Percentiles rank a stretch among this genome's conserved stretches.
Evolutionary conservation across 1,284 basidiomycete genomes (phyloP).

Genomic region (Ceratobasidium theobromae): DNA sequence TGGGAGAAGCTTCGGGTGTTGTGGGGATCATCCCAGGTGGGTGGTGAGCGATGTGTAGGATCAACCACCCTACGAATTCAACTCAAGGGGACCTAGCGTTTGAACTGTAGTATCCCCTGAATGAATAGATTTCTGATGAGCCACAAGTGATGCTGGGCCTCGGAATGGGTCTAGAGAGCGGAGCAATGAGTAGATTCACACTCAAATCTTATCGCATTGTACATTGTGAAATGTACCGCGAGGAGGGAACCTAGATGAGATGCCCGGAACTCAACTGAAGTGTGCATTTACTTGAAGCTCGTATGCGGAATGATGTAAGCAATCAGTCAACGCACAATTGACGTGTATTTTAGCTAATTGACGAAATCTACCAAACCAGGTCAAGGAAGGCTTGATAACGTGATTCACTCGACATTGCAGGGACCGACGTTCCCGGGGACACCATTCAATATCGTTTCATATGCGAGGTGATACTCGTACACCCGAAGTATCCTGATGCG

Average conservation of each 20-base stretch:
- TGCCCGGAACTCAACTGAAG: background rate
- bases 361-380: too few relatives aligned
- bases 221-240: background rate
- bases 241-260: background rate
- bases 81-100: background rate
- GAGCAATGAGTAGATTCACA: background rate
- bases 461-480: background rate
- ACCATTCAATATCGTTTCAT: background rate
- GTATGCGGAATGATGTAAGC: background rate
- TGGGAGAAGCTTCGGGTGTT: slow-evolving; percentile 9
- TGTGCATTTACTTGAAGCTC: background rate
- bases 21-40: too few relatives aligned
- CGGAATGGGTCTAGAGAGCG: background rate
- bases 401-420: too few relatives aligned
- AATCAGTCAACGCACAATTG: too few relatives aligned
- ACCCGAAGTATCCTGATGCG: background rate
- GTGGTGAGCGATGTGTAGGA: background rate
- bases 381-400: too few relatives aligned
- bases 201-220: background rate
- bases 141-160: background rate
- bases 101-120: background rate
- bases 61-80: background rate
- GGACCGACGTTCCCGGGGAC: background rate
- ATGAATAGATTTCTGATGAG: background rate
- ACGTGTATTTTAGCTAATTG: too few relatives aligned